Conservation (phyloP, 2,329 filamentous ascomycete genomes). For the Aureobasidium sp. region DNA sequence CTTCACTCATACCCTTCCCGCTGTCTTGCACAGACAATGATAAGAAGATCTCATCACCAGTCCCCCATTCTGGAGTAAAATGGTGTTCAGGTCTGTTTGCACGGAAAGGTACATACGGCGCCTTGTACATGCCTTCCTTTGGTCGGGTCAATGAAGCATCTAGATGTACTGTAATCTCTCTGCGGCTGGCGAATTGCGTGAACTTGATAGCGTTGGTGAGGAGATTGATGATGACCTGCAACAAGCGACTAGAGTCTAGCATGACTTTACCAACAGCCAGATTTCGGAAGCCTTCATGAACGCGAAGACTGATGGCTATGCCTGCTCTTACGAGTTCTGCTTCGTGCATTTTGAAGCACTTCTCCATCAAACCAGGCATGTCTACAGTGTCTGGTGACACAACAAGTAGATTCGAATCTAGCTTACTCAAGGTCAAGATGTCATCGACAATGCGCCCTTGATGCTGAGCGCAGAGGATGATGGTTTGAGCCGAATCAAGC, state of each 20-base stretch:
- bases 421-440: constrained; percentile 35
- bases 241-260: constrained; percentile 47
- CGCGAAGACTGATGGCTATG: constrained; percentile 33
- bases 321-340: constrained; percentile 39
- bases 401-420: constrained; percentile 36
- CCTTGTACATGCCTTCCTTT: constrained; percentile 33
- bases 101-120: constrained; percentile 34
- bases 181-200: constrained; percentile 40
- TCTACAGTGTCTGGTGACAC: constrained; percentile 46
- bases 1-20: constrained; percentile 38
- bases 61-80: constrained; percentile 36
- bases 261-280: constrained; percentile 41
- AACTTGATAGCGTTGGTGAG: constrained; percentile 55
- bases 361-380: constrained; percentile 37
- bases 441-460: constrained; percentile 51
- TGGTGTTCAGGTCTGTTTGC: constrained; percentile 23
- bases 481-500: constrained; percentile 28
- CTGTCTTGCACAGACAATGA: constrained; percentile 40
- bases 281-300: constrained; percentile 40
- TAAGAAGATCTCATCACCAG: constrained; percentile 40
- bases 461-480: constrained; percentile 30
- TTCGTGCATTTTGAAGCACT: constrained; percentile 42
- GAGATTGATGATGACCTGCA: constrained; percentile 48
- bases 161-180: constrained; percentile 42
- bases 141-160: constrained; percentile 40